Evolutionary conservation across 257 asterid genomes (phyloP).

Genomic region (Lycium ferocissimum): DNA sequence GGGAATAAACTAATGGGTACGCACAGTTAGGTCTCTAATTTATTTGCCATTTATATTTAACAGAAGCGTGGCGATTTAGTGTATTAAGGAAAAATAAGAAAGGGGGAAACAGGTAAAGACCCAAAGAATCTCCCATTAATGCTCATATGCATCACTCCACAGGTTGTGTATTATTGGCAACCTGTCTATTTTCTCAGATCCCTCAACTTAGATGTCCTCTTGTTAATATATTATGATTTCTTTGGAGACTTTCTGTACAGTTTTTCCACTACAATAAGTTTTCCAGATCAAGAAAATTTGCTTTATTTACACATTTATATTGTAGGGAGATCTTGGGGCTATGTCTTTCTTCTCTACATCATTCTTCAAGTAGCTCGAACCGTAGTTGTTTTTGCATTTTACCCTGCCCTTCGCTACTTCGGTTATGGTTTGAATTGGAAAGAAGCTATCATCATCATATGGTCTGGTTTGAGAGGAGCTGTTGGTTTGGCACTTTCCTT

Average conservation of each 20-base stretch:
- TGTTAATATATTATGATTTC: neutral
- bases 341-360: slow-evolving; percentile 29
- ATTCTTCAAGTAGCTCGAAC: slow-evolving; percentile 28
- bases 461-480: slow-evolving; percentile 39
- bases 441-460: slow-evolving; percentile 31
- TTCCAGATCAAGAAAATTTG: neutral
- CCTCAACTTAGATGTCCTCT: slow-evolving; percentile 3
- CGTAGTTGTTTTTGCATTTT: slow-evolving; percentile 24
- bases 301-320: neutral
- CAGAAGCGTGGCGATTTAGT: neutral
- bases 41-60: neutral
- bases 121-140: neutral
- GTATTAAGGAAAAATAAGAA: neutral
- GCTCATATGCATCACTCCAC: slow-evolving; percentile 23
- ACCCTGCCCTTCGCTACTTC: slow-evolving; percentile 27
- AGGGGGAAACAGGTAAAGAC: neutral
- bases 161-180: neutral
- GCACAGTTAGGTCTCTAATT: neutral
- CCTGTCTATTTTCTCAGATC: neutral
- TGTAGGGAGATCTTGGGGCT: slow-evolving; percentile 30
- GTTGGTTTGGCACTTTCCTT: slow-evolving; percentile 34
- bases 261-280: slow-evolving; percentile 3
- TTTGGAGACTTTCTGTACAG: neutral
- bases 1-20: neutral
- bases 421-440: slow-evolving; percentile 38